phyloP scores from a whole-genome alignment of 116 monocot species.

The Dioscorea cayenensis region DNA sequence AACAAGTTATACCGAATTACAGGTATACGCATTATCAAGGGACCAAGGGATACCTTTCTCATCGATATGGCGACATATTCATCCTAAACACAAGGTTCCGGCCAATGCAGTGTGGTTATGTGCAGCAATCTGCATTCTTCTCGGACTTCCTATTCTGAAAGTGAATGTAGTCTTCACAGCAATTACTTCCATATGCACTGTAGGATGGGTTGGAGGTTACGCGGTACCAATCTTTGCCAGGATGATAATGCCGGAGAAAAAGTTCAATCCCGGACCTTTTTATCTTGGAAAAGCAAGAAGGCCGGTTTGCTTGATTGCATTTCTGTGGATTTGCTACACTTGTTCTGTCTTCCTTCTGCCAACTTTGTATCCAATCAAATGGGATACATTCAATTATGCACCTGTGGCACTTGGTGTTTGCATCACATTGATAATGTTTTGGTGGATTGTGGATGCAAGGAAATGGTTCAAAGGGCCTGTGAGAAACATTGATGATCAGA shows the following conservation, averaged over 20 bases:
- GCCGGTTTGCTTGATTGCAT: conserved; percentile 58
- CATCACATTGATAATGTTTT: conserved; percentile 47
- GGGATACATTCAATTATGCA: conserved; percentile 65
- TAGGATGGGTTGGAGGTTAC: conserved; percentile 77
- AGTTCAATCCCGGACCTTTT: conserved; percentile 72
- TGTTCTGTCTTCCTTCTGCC: conserved; percentile 70
- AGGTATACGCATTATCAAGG: conserved; percentile 77
- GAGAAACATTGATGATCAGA: conserved; percentile 45
- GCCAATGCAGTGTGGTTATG: conserved; percentile 79
- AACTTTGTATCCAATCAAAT: conserved; percentile 53
- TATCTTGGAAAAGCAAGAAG: conserved; percentile 52
- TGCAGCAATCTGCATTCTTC: conserved; percentile 46
- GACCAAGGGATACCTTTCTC: conserved; percentile 73
- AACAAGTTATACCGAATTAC: not conserved
- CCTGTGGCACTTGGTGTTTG: conserved; percentile 52
- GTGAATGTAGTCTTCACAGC: conserved; percentile 70
- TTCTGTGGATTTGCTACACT: conserved; percentile 81
- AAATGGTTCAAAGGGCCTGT: conserved; percentile 90
- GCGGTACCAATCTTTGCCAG: conserved; percentile 76
- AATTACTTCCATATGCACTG: conserved; percentile 61
- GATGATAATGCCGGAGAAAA: conserved; percentile 54
- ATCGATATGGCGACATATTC: conserved; percentile 53
- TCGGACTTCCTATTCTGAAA: conserved; percentile 64
- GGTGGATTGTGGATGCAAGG: conserved; percentile 83
- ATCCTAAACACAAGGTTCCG: conserved; percentile 69